A percentile compares a stretch with the other conserved stretches of the same genome.
Evolutionary conservation across 78 protist species (phyloP).

Genomic region (Dictyostelium firmibasis): DNA sequence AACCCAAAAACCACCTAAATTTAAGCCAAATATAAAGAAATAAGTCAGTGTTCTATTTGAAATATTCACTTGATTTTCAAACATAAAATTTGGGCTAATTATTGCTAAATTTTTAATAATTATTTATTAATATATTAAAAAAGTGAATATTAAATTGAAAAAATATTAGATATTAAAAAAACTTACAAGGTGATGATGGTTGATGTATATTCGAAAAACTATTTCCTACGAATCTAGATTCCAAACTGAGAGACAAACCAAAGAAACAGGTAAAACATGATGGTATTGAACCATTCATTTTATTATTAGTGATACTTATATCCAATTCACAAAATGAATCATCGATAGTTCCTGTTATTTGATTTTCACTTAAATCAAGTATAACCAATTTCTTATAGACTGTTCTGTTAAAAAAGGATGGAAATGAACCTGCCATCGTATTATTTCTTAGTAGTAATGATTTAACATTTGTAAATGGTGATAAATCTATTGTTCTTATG

Average conservation of each 20-base stretch:
- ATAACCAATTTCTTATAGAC: not conserved
- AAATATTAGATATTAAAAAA: no score
- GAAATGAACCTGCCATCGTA: not conserved
- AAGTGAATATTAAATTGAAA: no score
- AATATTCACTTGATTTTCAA: not conserved
- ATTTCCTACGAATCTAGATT: not conserved
- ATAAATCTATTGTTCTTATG: not conserved
- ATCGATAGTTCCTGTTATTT: not conserved
- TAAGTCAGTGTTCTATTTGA: accelerated
- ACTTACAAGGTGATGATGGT: not conserved
- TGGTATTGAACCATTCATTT: not conserved
- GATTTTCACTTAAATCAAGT: not conserved
- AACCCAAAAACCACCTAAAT: not conserved
- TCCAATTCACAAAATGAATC: not conserved
- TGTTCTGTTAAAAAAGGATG: not conserved
- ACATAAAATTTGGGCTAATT: not conserved
- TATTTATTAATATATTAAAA: no score
- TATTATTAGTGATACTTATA: not conserved
- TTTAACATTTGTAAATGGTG: not conserved
- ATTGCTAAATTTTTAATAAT: no score
- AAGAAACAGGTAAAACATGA: not conserved
- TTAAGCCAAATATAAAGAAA: not conserved
- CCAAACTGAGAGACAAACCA: not conserved
- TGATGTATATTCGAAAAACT: not conserved
- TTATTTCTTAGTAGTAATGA: not conserved